Conservation (phyloP, 2,329 filamentous ascomycete genomes). For the Remersonia thermophila region DNA sequence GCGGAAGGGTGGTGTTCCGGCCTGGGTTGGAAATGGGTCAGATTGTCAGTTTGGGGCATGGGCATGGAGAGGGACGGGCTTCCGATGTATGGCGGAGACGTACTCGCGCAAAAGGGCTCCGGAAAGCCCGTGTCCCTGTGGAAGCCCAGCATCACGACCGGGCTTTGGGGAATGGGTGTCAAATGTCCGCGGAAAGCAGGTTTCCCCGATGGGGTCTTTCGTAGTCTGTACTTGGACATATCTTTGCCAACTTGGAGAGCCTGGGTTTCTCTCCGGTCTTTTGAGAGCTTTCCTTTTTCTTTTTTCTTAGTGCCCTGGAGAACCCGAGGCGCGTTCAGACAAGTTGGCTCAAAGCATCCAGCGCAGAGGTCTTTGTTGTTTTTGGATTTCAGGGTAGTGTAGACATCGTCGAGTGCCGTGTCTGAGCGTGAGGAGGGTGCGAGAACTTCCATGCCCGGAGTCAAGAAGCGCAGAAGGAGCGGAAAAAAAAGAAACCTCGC, state of each 20-base stretch:
- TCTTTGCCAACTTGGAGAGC: neutral
- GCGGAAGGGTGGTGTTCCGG: conserved; percentile 48
- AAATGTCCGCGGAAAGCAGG: neutral
- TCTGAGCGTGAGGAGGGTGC: too few species aligned
- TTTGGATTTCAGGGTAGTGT: too few species aligned
- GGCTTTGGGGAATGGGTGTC: conserved; percentile 6
- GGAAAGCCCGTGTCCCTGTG: conserved; percentile 38
- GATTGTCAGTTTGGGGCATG: conserved; percentile 2
- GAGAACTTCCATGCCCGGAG: too few species aligned
- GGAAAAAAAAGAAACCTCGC: too few species aligned
- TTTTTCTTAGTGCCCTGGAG: too few species aligned
- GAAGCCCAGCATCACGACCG: conserved; percentile 11
- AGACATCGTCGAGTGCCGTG: too few species aligned
- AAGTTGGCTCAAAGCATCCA: too few species aligned
- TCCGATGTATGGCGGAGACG: conserved; percentile 13
- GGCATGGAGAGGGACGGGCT: neutral
- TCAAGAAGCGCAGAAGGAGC: too few species aligned
- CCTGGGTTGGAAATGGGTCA: conserved; percentile 19
- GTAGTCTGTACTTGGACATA: neutral
- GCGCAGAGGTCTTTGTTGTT: too few species aligned
- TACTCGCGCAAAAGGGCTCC: conserved; percentile 36
- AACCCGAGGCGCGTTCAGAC: too few species aligned
- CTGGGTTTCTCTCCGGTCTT: too few species aligned
- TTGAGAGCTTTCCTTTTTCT: too few species aligned
- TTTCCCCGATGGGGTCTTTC: neutral